Base-by-base conservation (phyloP, 1,139 yeast species). In the Yamadazyma epiphylla region DNA sequence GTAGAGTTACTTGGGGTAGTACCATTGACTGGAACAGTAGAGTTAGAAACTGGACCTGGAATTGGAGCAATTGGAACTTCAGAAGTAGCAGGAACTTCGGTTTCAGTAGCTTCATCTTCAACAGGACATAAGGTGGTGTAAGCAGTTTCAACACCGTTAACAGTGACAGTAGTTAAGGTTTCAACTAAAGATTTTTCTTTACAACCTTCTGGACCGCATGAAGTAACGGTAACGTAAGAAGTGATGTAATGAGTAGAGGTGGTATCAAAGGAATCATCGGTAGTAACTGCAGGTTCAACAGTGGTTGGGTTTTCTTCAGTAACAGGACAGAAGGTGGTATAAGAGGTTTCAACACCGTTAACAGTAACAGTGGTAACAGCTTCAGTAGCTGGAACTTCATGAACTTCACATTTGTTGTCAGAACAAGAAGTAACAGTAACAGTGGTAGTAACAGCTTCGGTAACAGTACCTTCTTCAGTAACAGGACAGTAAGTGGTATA, bases 401-500 rank as follows among this genome's bases (percentile, higher is more conserved):
- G 45, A 26, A 42, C 39, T 19, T 44, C 26, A 48, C 70, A 64
- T 36, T 43, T 46, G 51, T 58, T 33, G 43, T 57, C 52, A 24
- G 49, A 41, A 58, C 80, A 74, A 32, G 69, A 62, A 38, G 77
- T 70, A 55, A 71, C 58, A 49, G 79, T 48, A 20, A 36, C 23
- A 30, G 58, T 45, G 32, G 55, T 47, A 16, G 40, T 46, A 43
- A 48, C 42, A 28, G 39, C 33, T 36, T 35, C 50, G 32, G 39
- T 45, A 26, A 23, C 33, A 28, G 45, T 35, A 21, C 41, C 33
- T 13, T 14, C 27, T 24, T 41, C 52, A 37, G 58, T 47, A 33
- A 53, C 49, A 37, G 74, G 75, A 39, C 77, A 71, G 53, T 64
- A 55, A 32, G 79, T 72, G 42, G 77, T 68, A 62, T 65, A 69